phyloP scores from a whole-genome alignment of 2,329 filamentous ascomycete species.

The Dactylella cylindrospora region DNA sequence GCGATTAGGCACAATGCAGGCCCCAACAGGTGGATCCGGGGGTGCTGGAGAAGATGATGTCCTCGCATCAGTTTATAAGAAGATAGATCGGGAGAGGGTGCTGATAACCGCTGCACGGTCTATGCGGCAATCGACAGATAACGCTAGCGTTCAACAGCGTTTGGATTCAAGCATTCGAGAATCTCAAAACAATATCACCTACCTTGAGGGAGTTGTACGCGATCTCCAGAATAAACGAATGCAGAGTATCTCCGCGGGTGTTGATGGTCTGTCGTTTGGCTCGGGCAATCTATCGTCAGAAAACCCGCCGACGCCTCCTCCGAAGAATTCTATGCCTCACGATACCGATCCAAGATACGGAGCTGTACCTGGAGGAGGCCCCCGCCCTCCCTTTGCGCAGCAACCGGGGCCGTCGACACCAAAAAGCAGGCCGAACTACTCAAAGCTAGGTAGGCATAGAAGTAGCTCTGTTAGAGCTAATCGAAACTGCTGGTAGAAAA shows the following conservation, averaged over 20 bases:
- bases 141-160: slow-evolving; percentile 83
- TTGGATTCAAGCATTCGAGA: slow-evolving; percentile 94
- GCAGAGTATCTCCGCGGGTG: slow-evolving; percentile 69
- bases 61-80: slow-evolving; percentile 68
- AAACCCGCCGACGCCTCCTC: slow-evolving; percentile 46
- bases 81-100: slow-evolving; percentile 96
- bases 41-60: slow-evolving; percentile 19
- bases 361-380: slow-evolving; percentile 74
- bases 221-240: slow-evolving; percentile 69
- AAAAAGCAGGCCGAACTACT: slow-evolving; percentile 83
- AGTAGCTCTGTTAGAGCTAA: slow-evolving; percentile 1
- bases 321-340: slow-evolving; percentile 46
- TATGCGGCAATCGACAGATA: slow-evolving; percentile 95
- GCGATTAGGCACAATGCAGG: too few species aligned
- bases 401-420: slow-evolving; percentile 68
- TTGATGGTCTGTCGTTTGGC: slow-evolving; percentile 54
- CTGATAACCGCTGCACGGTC: slow-evolving; percentile 90
- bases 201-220: slow-evolving; percentile 87
- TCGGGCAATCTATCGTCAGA: slow-evolving; percentile 16
- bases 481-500: slow-evolving; percentile 3
- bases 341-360: slow-evolving; percentile 63
- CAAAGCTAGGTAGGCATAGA: slow-evolving; percentile 76
- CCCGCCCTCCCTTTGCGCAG: slow-evolving; percentile 65
- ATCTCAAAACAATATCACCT: slow-evolving; percentile 87
- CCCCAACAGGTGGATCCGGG: slow-evolving; percentile 58